Evolutionary conservation across 768 basidiomycete species (phyloP), one percentile per base, ranked within the genome.

Genomic region (Lepiota brunneoincarnata): DNA sequence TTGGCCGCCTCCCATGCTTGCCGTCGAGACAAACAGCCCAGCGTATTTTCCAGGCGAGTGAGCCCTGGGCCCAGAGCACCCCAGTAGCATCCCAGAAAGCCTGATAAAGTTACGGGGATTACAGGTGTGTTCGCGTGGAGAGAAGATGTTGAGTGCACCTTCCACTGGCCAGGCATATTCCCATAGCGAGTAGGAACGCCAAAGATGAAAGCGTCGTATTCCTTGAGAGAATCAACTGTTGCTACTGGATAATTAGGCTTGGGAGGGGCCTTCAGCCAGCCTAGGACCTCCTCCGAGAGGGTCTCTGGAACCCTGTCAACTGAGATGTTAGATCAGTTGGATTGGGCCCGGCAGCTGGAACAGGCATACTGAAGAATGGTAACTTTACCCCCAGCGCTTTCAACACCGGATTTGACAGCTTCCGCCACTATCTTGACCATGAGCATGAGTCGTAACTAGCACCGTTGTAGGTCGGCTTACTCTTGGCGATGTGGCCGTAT

Each of bases 161-260:
- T 89, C 83, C 83, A 87, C 61, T 94, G 92, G 2, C 75, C 87
- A 21, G 91, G 82, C 68, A 90, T 84, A 63, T 79, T 84, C 38
- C 92, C 92, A 70, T 81, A 95, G 61, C 92, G 86, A 23, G 88
- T 89, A 49, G 87, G 86, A 54, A 91, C 74, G 56, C 90, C 92
- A 48, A 91, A 75, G 58, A 95, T 59, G 77, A 81, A 84, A 4
- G 81, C 91, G 61, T 95, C 89, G 63, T 78, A 88, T 4, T 75
- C 54, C 17, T 70, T 59, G 47, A 96, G 75, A 12, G 67, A 72
- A 1, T 72, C 68, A 21, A 85, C 77, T 2, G 69, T 73, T 61
- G 91, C 73, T 59, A 89, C 63, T 2, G 91, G 90, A 68, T 91
- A 91, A 59, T 78, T 69, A 44, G 81, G 81, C 67, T 90, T 91